Base-by-base conservation (phyloP, 78 protist species). In the Speleostelium caveatum region DNA sequence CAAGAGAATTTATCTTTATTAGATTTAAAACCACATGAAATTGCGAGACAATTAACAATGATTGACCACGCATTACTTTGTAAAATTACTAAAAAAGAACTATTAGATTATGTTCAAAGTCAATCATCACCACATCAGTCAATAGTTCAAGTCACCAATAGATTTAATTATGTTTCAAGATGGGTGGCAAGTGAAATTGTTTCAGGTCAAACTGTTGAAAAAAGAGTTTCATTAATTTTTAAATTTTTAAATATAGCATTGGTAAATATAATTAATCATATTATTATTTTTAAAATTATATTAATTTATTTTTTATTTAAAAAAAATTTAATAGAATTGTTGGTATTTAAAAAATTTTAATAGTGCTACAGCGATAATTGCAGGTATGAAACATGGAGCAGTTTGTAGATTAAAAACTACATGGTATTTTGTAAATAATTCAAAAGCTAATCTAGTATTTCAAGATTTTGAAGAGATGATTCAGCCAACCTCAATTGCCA, bases 171-270 rank as follows among this genome's bases (percentile, higher is more conserved):
- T 38, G 16, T 83, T 12, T 24, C 35, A 8, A 56, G 75, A 19
- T 83, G 91, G 91, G 91, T 83, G 3, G 63, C 79, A 4, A 59
- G 71, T 69, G 91, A 83, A 69, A 83, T 83, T 21, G 63, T 58
- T 12, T 56, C 61, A 19, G 22, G 79, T 42, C 1, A 1, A 33
- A 71, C 51, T 0, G 8, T 83, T 36, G 91, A 83, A 32, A 83
- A 83, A 59, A 32, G 91, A 45, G 36, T 83, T 45, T n/a, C 24
- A 42, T 36, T 73, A 4, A 83, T 83, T 0, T 83, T 83, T 42
- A 83, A 83, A 69, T 83, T 83, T 69, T 19, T 83, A n/a, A 83
- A 83, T 60, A 83, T 83, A 49, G 91, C 91, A 8, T 33, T 83
- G 56, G 86, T 76, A 76, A 49, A 17, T 76, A 55, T 55, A 53